Base-by-base conservation (phyloP, 108 stramenopile species). In the Epithemia pelagica region DNA sequence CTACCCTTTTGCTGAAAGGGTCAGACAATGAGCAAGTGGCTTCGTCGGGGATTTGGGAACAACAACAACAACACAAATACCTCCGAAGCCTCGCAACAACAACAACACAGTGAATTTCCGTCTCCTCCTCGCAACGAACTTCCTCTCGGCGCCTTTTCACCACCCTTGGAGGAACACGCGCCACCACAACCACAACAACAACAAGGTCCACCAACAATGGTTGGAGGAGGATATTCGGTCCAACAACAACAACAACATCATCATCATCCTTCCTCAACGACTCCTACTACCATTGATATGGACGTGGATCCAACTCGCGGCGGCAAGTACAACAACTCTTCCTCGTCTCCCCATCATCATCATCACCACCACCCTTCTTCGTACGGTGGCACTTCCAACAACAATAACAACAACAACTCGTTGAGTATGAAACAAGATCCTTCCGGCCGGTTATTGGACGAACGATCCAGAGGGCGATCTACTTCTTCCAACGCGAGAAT, bases 21-120 rank as follows among this genome's bases (percentile, higher is more conserved):
- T 15, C 3, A n/a, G 52, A 65, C 32, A 52, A 69, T 69, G 68
- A 69, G 68, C 68, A 69, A 69, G 70, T 71, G 70, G 70, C 70
- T 71, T 54, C 63, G 64, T 23, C 32, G 70, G 52, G 70, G 61
- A 24, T 52, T 25, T 54, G 64, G 32, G 28, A 18, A 64, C 7
- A 30, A 22, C 30, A 55, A 53, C 28, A 52, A 5, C 32, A 55
- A 53, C 31, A 32, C 10, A 32, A 32, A 10, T 32, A 15, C 8
- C 15, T 18, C 30, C 30, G 22, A 46, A n/a, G 51, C 33, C 18
- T 20, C n/a, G 3, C 64, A 46, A 64, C 64, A 22, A 3, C 51
- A 26, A 30, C n/a, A 57, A 18, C 33, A 46, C 10, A 22, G n/a
- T 52, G 51, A 64, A 23, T 64, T 52, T 24, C 64, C 64, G 23